Percentiles rank a stretch among this genome's conserved stretches.
Conservation (phyloP, 768 basidiomycete genomes). For the Termitomyces sp. region DNA sequence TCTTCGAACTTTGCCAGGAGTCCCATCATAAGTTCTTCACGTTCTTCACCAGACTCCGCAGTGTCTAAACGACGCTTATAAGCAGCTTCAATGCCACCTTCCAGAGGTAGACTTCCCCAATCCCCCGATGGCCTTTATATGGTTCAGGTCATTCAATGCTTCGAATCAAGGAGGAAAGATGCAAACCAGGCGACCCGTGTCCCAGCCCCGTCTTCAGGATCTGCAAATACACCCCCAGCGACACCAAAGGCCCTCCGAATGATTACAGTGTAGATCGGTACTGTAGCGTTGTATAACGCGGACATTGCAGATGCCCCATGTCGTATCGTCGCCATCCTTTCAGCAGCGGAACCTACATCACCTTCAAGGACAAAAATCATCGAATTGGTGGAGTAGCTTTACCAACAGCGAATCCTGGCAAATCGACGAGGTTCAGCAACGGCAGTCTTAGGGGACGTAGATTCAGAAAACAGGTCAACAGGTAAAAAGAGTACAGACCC, state of each 20-base stretch:
- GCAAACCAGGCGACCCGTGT: slow-evolving; percentile 34
- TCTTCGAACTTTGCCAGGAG: slow-evolving; percentile 32
- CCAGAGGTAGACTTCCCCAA: slow-evolving; percentile 38
- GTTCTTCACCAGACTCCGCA: slow-evolving; percentile 23
- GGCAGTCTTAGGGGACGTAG: slow-evolving; percentile 23
- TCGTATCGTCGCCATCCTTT: slow-evolving; percentile 34
- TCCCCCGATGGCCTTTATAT: slow-evolving; percentile 34
- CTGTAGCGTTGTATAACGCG: slow-evolving; percentile 32
- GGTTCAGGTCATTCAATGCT: not conserved
- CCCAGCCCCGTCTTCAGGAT: slow-evolving; percentile 31
- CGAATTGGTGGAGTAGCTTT: not conserved
- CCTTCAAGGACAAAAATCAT: not conserved
- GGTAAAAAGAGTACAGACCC: slow-evolving; percentile 20
- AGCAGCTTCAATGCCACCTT: slow-evolving; percentile 38
- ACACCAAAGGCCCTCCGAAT: slow-evolving; percentile 37
- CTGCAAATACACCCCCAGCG: slow-evolving; percentile 33
- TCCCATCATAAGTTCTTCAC: slow-evolving; percentile 31
- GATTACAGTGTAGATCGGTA: slow-evolving; percentile 35
- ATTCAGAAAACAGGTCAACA: not conserved
- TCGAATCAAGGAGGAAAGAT: not conserved
- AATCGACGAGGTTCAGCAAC: slow-evolving; percentile 36
- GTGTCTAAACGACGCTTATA: slow-evolving; percentile 36
- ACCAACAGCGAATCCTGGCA: slow-evolving; percentile 38
- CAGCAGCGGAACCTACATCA: slow-evolving; percentile 20
- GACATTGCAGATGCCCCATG: slow-evolving; percentile 35